Evolutionary conservation across 768 basidiomycete species (phyloP).

Genomic region (Hygrocybe punicea): DNA sequence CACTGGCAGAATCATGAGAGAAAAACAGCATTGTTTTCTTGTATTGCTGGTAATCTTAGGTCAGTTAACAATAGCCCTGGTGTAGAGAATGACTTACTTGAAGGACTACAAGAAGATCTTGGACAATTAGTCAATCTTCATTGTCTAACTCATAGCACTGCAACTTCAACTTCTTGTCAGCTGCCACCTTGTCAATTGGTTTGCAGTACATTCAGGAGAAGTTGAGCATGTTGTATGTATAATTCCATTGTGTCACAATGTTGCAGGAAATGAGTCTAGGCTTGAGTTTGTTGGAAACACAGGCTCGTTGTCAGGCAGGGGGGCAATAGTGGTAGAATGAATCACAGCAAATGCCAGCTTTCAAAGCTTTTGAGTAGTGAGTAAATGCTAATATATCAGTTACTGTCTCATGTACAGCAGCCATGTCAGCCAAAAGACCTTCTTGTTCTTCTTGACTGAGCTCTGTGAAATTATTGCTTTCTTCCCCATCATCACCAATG

Average conservation of each 20-base stretch:
- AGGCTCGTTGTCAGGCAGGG: slow-evolving; percentile 23
- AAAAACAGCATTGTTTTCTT: slow-evolving; percentile 24
- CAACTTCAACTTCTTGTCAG: slow-evolving; percentile 9
- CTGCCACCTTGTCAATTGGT: slow-evolving; percentile 23
- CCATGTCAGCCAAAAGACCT: too few species aligned
- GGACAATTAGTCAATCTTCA: slow-evolving; percentile 25
- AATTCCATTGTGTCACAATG: too few species aligned
- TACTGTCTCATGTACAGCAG: too few species aligned
- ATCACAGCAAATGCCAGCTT: slow-evolving; percentile 21
- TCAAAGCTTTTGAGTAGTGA: slow-evolving; percentile 16
- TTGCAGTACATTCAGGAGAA: slow-evolving; percentile 25
- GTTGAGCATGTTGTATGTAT: slow-evolving; percentile 15
- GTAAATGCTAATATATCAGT: background rate
- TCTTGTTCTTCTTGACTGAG: too few species aligned
- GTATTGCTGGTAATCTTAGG: slow-evolving; percentile 19
- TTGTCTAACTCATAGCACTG: slow-evolving; percentile 14
- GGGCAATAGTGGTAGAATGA: slow-evolving; percentile 27
- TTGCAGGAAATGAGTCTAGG: background rate
- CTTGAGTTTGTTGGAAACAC: slow-evolving; percentile 7
- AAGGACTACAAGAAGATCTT: slow-evolving; percentile 22
- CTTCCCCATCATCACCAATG: too few species aligned
- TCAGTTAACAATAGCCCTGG: background rate
- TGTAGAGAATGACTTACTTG: slow-evolving; percentile 14
- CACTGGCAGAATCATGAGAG: slow-evolving; percentile 20
- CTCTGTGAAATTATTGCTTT: background rate